Percentiles rank a stretch among this genome's conserved stretches.
Evolutionary conservation across 169 alveolate species (phyloP).

Genomic region (Amoebophrya sp.): DNA sequence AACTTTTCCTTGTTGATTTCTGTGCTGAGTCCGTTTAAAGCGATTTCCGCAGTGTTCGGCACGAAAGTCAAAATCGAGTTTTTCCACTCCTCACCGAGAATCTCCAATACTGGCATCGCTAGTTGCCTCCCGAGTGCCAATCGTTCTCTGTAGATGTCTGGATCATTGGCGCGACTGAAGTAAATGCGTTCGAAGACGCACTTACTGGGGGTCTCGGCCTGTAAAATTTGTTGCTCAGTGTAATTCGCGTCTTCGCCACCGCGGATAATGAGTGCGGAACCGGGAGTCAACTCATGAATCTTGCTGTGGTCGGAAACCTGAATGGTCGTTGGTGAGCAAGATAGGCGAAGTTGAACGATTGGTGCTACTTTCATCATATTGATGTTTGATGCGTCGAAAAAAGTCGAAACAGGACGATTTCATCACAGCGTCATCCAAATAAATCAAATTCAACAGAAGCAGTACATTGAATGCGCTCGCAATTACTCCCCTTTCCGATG

Average conservation of each 20-base stretch:
- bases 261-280: not conserved
- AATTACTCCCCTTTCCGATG: constrained; percentile 38
- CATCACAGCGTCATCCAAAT: too few species aligned
- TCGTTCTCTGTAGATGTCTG: constrained; percentile 38
- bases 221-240: not conserved
- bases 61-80: constrained; percentile 29
- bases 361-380: too few species aligned
- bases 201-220: not conserved
- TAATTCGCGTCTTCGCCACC: too few species aligned
- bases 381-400: too few species aligned
- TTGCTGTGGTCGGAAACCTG: not conserved
- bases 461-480: constrained; percentile 24
- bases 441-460: too few species aligned
- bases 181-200: constrained; percentile 41
- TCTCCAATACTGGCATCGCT: constrained; percentile 26
- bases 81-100: not conserved
- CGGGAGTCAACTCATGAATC: not conserved
- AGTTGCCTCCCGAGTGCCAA: constrained; percentile 33
- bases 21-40: constrained; percentile 31
- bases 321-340: not conserved
- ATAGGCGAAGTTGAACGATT: too few species aligned
- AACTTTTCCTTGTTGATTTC: not conserved
- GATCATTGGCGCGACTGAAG: constrained; percentile 32
- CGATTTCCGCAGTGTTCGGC: constrained; percentile 43
- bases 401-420: too few species aligned